A percentile compares a stretch with the other conserved stretches of the same genome.
These are phyloP conservation scores for Chrysoporthe austroafricana DNA, from an alignment of 2,329 filamentous ascomycete genomes.

Conservation along the genomic window DNA sequence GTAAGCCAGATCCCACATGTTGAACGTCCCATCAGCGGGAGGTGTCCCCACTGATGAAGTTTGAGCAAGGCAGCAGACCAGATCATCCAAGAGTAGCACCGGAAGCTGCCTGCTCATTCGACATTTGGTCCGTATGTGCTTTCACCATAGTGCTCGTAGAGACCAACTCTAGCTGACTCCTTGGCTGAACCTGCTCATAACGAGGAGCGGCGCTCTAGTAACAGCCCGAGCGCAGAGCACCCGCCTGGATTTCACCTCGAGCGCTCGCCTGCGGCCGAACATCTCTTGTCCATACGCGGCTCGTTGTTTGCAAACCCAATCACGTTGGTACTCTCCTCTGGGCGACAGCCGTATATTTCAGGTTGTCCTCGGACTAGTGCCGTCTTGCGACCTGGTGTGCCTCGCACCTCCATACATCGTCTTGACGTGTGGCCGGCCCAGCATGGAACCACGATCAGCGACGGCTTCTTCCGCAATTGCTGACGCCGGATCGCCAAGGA, in stretches of 20 bases:
- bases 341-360: not conserved
- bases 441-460: not conserved
- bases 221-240: not conserved
- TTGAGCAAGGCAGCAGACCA: not conserved
- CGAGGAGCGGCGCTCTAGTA: not conserved
- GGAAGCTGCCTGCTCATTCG: not conserved
- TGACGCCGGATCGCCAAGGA: not conserved
- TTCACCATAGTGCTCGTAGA: not conserved
- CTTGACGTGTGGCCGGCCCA: not conserved
- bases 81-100: not conserved
- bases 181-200: not conserved
- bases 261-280: not conserved
- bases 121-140: not conserved
- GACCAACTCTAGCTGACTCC: not conserved
- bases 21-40: not conserved
- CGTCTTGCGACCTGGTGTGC: not conserved
- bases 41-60: not conserved
- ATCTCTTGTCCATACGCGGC: not conserved
- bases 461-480: too few relatives aligned
- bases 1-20: not conserved
- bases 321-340: not conserved
- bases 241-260: not conserved
- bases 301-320: not conserved
- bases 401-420: not conserved
- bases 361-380: not conserved